phyloP scores from a whole-genome alignment of 202 grass and related monocot genomes.

The Hordeum pubiflorum region DNA sequence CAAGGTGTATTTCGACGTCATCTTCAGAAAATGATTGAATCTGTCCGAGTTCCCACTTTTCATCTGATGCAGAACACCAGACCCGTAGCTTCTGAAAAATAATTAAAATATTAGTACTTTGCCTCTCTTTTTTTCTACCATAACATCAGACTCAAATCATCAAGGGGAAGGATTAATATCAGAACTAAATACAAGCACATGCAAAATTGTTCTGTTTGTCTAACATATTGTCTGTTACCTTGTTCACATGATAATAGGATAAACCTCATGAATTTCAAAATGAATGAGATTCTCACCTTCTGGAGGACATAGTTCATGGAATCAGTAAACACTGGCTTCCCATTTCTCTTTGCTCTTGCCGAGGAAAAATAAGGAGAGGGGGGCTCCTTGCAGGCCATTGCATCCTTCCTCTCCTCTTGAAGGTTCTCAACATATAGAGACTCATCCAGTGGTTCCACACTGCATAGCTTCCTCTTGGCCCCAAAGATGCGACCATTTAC shows the following conservation, averaged over 20 bases:
- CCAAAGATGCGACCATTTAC: conserved; percentile 56
- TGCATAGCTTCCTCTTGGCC: conserved; percentile 45
- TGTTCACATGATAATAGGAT: neutral
- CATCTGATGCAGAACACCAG: conserved; percentile 67
- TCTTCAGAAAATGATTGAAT: conserved; percentile 70
- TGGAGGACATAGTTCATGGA: conserved; percentile 58
- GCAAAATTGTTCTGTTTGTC: neutral
- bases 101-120: conserved; percentile 1
- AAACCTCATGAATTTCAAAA: conserved; percentile 19
- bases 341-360: conserved; percentile 32
- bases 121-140: neutral
- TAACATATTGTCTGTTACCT: neutral
- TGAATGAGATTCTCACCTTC: conserved; percentile 54
- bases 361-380: conserved; percentile 42
- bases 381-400: conserved; percentile 4
- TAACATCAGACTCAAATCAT: conserved; percentile 11
- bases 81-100: conserved; percentile 78
- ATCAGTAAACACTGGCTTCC: conserved; percentile 32
- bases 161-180: conserved; percentile 10
- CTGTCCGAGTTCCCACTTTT: conserved; percentile 70
- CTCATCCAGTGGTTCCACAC: conserved; percentile 33
- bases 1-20: conserved; percentile 62
- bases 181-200: conserved; percentile 7
- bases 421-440: conserved; percentile 50
- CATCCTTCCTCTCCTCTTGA: conserved; percentile 34